A percentile compares a stretch with the other conserved stretches of the same genome.
These are phyloP conservation scores for Westerdykella ornata DNA, from an alignment of 2,329 filamentous ascomycete species.

Conservation along the genomic window DNA sequence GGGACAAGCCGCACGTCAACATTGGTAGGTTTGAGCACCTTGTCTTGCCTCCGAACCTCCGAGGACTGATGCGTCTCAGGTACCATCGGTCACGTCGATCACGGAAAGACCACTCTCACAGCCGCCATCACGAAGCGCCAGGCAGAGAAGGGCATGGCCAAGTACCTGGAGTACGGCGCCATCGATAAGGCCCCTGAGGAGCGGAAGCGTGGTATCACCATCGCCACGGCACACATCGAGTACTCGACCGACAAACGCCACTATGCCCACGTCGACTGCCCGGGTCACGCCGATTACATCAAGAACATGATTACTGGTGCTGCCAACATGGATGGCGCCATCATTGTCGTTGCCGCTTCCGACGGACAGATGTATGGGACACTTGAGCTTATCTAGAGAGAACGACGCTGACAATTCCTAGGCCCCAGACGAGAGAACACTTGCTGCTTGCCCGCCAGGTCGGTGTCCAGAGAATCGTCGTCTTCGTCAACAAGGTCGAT, in stretches of 20 bases:
- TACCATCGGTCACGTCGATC: slow-evolving; percentile 99
- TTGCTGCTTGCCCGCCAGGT: slow-evolving; percentile 96
- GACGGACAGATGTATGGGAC: slow-evolving; percentile 85
- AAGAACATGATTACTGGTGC: slow-evolving; percentile 99
- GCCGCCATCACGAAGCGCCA: slow-evolving; percentile 98
- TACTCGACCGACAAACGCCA: slow-evolving; percentile 90
- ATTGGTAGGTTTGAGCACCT: slow-evolving; percentile 60
- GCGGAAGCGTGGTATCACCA: slow-evolving; percentile 99
- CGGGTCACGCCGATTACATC: slow-evolving; percentile 99
- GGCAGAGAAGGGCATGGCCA: slow-evolving; percentile 86
- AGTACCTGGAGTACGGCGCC: slow-evolving; percentile 92
- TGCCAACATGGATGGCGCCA: slow-evolving; percentile 97
- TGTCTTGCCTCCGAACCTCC: neutral
- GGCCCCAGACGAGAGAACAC: slow-evolving; percentile 96
- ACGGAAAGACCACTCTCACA: slow-evolving; percentile 99
- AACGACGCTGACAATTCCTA: slow-evolving; percentile 22
- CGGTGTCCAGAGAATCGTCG: slow-evolving; percentile 94
- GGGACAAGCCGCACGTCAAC: slow-evolving; percentile 96
- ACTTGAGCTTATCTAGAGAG: neutral
- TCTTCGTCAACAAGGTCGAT: slow-evolving; percentile 99
- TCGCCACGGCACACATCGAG: slow-evolving; percentile 97
- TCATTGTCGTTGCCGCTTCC: slow-evolving; percentile 96
- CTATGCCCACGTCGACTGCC: slow-evolving; percentile 99
- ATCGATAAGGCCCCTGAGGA: slow-evolving; percentile 99
- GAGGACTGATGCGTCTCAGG: slow-evolving; percentile 45